Evolutionary conservation across 1,284 basidiomycete genomes (phyloP).

Genomic region (Puccinia polysora): DNA sequence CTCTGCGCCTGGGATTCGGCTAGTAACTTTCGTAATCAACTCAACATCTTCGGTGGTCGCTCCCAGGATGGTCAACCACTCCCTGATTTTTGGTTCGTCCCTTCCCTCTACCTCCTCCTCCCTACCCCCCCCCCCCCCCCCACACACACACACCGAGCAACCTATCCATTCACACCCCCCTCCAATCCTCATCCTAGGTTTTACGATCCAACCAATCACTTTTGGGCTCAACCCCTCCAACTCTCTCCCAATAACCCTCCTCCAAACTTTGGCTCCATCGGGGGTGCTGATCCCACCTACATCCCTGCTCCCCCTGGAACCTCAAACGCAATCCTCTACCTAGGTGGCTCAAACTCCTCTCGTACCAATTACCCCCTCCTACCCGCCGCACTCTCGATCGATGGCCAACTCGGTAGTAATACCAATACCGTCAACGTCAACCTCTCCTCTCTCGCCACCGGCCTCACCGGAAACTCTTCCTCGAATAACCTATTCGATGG

Average conservation of each 20-base stretch:
- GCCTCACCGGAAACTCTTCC: conserved; percentile 8
- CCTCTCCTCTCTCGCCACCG: conserved; percentile 3
- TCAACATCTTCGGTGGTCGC: conserved; percentile 24
- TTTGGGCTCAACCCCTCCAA: conserved; percentile 21
- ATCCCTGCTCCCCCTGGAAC: conserved; percentile 16
- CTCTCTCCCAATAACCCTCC: background rate
- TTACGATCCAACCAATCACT: conserved; percentile 29
- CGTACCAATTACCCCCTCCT: conserved; percentile 6
- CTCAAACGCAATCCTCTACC: conserved; percentile 5
- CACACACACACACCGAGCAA: background rate
- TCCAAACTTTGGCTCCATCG: conserved; percentile 10
- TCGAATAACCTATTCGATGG: conserved; percentile 20
- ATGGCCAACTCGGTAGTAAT: conserved; percentile 38
- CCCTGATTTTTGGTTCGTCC: conserved; percentile 23
- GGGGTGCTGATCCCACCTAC: conserved; percentile 23
- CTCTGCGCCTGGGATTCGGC: conserved; percentile 31
- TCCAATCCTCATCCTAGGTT: conserved; percentile 1
- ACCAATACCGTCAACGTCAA: conserved; percentile 33
- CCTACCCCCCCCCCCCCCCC: background rate
- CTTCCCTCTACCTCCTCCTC: background rate
- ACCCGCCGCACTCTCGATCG: conserved; percentile 6
- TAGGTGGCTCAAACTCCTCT: conserved; percentile 13
- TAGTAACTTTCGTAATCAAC: conserved; percentile 28
- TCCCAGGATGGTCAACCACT: conserved; percentile 25
- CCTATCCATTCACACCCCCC: background rate